Evolutionary conservation across 768 basidiomycete genomes (phyloP), one percentile per base, ranked within the genome.

Genomic region (Chiua virens): DNA sequence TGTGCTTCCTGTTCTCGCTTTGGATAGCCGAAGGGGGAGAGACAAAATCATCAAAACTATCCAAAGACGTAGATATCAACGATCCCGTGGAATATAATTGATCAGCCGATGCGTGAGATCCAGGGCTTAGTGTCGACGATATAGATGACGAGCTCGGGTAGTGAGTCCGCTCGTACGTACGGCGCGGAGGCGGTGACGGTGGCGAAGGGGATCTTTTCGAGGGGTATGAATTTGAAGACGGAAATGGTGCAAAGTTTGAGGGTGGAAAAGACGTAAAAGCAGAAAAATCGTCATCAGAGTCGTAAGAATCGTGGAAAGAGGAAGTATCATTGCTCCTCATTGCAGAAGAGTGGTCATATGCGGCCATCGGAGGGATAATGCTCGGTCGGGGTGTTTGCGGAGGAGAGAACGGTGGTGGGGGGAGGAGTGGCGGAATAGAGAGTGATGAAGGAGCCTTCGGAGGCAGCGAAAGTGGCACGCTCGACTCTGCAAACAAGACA

Each of bases 11-110:
- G 42, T 28, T 22, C 35, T 30, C 53, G 18, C 38, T 38, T 49
- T 38, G 57, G 21, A 14, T 13, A 27, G 13, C 43, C 10, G 34
- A 17, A 40, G 56, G 55, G 9, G 74, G 66, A 28, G 76, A 68
- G 44, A 78, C 66, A 50, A 81, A 77, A 30, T 77, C 77, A 55
- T 74, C 74, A 58, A 81, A 79, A 54, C 76, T 74, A 56, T 78
- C 76, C 47, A 76, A 71, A 9, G 71, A 66, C 42, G 34, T 56
- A 44, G 57, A 69, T 35, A 45, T 54, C 41, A 55, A 68, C 47
- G 57, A 63, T 44, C 22, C 55, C 17, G 55, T 42, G 55, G 61
- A 57, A 49, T 18, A 58, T 41, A 60, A 42, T 9, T 42, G 58
- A 48, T 64, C 60, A 17, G n/a, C 50, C 35, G 50, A 63, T 45